A percentile compares a stretch with the other conserved stretches of the same genome.
Evolutionary conservation across 306 rosid genomes (phyloP).

Genomic region (Ziziphus jujuba): DNA sequence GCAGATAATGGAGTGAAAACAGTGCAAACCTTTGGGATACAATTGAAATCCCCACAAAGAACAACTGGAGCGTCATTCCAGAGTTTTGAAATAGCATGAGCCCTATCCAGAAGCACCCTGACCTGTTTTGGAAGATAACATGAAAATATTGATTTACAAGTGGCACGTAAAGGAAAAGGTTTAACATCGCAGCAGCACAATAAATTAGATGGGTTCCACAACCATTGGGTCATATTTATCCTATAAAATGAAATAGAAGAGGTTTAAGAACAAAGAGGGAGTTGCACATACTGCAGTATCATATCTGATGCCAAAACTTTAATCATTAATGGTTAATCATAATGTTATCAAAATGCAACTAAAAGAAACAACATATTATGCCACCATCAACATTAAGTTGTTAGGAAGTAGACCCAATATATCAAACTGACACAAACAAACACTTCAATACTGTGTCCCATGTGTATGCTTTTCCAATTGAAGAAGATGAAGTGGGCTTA

Average conservation of each 20-base stretch:
- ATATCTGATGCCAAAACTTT: no score
- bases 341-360: neutral
- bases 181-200: constrained; percentile 14
- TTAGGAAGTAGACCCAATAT: no score
- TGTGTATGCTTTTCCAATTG: no score
- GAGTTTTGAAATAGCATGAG: constrained; percentile 65
- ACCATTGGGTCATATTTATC: no score
- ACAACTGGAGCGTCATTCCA: constrained; percentile 89
- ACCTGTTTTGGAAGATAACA: constrained; percentile 55
- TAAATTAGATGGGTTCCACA: constrained; percentile 11
- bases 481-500: no score
- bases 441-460: no score
- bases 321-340: neutral
- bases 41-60: constrained; percentile 94
- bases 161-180: constrained; percentile 24
- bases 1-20: constrained; percentile 22
- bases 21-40: constrained; percentile 81
- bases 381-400: no score
- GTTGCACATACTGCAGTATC: no score
- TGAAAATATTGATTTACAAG: constrained; percentile 20
- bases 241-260: no score
- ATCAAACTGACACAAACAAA: no score
- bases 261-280: no score
- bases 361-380: neutral
- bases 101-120: constrained; percentile 75